phyloP scores from a whole-genome alignment of 306 rosid genomes.

The Cucurbita argyrosperma region DNA sequence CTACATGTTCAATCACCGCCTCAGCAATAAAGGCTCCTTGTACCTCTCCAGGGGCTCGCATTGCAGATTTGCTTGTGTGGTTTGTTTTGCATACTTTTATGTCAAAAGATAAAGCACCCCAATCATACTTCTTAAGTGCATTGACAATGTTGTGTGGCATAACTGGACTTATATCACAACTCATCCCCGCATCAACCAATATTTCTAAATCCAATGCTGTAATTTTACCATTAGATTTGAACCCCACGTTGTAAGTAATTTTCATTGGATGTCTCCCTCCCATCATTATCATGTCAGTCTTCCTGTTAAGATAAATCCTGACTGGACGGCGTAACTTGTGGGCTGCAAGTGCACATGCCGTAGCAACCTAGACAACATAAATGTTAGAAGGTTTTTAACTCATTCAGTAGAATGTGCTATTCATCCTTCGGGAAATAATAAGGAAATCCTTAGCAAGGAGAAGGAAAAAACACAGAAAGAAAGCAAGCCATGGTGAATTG shows the following conservation, averaged over 20 bases:
- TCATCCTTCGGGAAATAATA: background rate
- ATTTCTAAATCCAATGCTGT: slow-evolving; percentile 68
- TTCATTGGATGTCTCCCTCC: slow-evolving; percentile 98
- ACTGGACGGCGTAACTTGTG: slow-evolving; percentile 60
- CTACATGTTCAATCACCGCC: slow-evolving; percentile 71
- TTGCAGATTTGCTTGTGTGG: slow-evolving; percentile 64
- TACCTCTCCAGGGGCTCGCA: slow-evolving; percentile 84
- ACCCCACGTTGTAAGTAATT: slow-evolving; percentile 70
- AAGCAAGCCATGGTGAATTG: background rate
- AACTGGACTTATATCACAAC: slow-evolving; percentile 41
- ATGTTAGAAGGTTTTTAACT: background rate
- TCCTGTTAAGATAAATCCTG: slow-evolving; percentile 65
- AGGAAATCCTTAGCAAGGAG: background rate
- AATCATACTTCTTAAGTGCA: slow-evolving; percentile 68
- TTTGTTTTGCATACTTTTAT: slow-evolving; percentile 81
- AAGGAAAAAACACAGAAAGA: background rate
- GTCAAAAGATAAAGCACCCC: slow-evolving; percentile 82
- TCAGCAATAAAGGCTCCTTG: slow-evolving; percentile 91
- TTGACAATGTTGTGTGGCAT: slow-evolving; percentile 36
- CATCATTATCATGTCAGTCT: slow-evolving; percentile 80
- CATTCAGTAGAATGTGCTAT: background rate
- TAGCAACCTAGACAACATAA: slow-evolving; percentile 40
- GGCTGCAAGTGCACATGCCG: slow-evolving; percentile 86
- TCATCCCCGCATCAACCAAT: slow-evolving; percentile 65
- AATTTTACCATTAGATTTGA: slow-evolving; percentile 69